Conservation (phyloP, 805 yeast genomes). For the Brettanomyces sp. region DNA sequence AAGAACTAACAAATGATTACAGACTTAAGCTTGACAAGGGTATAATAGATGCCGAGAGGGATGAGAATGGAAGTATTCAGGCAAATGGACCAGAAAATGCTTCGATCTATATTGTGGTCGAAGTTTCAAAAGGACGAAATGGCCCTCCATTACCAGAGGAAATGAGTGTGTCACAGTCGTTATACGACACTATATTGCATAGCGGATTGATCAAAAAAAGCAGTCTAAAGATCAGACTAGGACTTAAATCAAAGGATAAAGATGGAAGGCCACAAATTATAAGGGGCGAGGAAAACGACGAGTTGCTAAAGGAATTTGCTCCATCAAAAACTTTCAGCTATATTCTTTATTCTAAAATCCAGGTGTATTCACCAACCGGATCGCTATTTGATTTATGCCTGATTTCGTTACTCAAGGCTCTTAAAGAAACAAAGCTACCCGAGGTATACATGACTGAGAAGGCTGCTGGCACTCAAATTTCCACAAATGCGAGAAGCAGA, state of each 20-base stretch:
- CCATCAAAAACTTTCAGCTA: slow-evolving; percentile 41
- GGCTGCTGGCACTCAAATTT: slow-evolving; percentile 31
- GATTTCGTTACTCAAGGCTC: slow-evolving; percentile 56
- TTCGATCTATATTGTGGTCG: slow-evolving; percentile 63
- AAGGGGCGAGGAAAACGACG: slow-evolving; percentile 31
- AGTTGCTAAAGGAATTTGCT: slow-evolving; percentile 17
- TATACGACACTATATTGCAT: slow-evolving; percentile 52
- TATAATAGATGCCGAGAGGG: slow-evolving; percentile 16
- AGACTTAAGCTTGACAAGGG: slow-evolving; percentile 30
- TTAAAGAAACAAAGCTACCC: slow-evolving; percentile 55
- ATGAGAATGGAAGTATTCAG: slow-evolving; percentile 5
- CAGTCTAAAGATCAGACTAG: slow-evolving; percentile 46
- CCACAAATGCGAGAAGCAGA: slow-evolving; percentile 7
- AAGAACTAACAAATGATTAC: slow-evolving; percentile 33
- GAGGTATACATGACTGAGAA: slow-evolving; percentile 57
- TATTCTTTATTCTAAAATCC: slow-evolving; percentile 63
- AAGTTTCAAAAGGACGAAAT: slow-evolving; percentile 60
- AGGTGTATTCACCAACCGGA: slow-evolving; percentile 73
- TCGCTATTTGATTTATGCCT: slow-evolving; percentile 74
- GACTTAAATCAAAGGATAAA: slow-evolving; percentile 40
- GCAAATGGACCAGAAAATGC: slow-evolving; percentile 19
- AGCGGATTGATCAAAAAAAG: slow-evolving; percentile 42
- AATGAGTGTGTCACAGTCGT: slow-evolving; percentile 57
- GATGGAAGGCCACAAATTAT: slow-evolving; percentile 39
- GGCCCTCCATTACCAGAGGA: slow-evolving; percentile 87